Evolutionary conservation across 768 basidiomycete species (phyloP).

Genomic region (Nidula microcarpa): DNA sequence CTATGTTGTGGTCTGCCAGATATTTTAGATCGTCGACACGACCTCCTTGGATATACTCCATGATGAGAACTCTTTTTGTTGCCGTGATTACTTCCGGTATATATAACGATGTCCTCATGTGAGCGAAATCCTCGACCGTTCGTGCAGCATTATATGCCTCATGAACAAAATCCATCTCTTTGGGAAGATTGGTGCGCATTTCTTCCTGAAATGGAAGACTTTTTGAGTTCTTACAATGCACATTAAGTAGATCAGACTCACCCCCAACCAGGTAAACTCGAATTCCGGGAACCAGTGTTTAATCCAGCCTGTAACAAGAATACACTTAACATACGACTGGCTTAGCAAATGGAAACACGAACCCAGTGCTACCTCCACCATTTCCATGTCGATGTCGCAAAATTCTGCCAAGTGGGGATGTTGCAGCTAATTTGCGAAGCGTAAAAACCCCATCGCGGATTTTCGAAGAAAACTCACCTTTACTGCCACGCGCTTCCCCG

Average conservation of each 20-base stretch:
- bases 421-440: constrained; percentile 51
- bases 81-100: constrained; percentile 81
- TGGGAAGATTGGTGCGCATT: constrained; percentile 88
- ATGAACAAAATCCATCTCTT: constrained; percentile 92
- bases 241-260: constrained; percentile 18
- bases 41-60: constrained; percentile 92
- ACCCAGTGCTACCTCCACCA: constrained; percentile 65
- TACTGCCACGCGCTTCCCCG: constrained; percentile 79
- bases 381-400: constrained; percentile 85
- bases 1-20: constrained; percentile 77
- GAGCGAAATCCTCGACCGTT: constrained; percentile 64
- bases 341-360: too few species aligned
- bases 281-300: constrained; percentile 95
- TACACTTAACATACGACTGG: too few species aligned
- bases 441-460: constrained; percentile 4
- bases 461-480: constrained; percentile 45
- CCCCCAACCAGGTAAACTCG: constrained; percentile 90
- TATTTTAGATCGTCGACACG: constrained; percentile 87
- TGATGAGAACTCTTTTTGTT: constrained; percentile 81
- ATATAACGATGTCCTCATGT: constrained; percentile 77
- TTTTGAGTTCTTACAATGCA: constrained; percentile 25
- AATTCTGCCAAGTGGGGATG: constrained; percentile 94
- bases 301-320: constrained; percentile 57
- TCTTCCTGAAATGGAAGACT: constrained; percentile 63
- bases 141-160: constrained; percentile 86